Conservation (phyloP, 2,329 filamentous ascomycete species). For the Neonectria ditissima region DNA sequence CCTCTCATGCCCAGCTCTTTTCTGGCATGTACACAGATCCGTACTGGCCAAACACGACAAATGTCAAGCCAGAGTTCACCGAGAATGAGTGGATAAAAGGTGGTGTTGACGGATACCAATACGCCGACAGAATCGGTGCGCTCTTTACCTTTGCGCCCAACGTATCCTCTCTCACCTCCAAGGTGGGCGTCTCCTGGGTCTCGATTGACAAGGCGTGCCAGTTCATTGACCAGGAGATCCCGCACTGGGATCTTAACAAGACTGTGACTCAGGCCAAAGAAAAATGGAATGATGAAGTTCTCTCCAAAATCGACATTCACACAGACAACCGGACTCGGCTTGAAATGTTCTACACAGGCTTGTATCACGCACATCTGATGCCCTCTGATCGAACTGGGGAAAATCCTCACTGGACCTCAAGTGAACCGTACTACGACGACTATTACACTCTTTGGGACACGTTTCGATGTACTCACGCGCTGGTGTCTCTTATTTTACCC, state of each 20-base stretch:
- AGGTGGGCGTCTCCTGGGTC: conserved; percentile 63
- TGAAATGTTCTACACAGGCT: conserved; percentile 65
- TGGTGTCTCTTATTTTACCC: conserved; percentile 63
- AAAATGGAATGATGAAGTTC: conserved; percentile 58
- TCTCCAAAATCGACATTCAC: conserved; percentile 56
- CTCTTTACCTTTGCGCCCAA: conserved; percentile 60
- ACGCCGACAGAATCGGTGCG: conserved; percentile 63
- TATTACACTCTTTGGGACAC: conserved; percentile 68
- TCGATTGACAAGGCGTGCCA: conserved; percentile 60
- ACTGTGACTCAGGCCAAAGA: conserved; percentile 55
- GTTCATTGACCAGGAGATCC: conserved; percentile 60
- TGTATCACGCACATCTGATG: conserved; percentile 72
- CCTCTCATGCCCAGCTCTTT: conserved; percentile 51
- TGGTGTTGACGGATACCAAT: conserved; percentile 60
- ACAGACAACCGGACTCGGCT: conserved; percentile 60
- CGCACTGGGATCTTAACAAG: conserved; percentile 55
- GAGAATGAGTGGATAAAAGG: conserved; percentile 67
- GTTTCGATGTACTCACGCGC: conserved; percentile 65
- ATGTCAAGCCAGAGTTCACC: conserved; percentile 55
- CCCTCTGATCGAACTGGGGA: conserved; percentile 70
- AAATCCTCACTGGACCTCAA: conserved; percentile 66
- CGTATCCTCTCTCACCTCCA: conserved; percentile 57
- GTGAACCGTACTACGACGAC: conserved; percentile 70
- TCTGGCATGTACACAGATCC: conserved; percentile 60
- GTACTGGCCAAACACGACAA: conserved; percentile 48